Percentiles rank a stretch among this genome's conserved stretches.
Evolutionary conservation across 2,329 filamentous ascomycete species (phyloP).

Genomic region (Hypoxylon sp.): DNA sequence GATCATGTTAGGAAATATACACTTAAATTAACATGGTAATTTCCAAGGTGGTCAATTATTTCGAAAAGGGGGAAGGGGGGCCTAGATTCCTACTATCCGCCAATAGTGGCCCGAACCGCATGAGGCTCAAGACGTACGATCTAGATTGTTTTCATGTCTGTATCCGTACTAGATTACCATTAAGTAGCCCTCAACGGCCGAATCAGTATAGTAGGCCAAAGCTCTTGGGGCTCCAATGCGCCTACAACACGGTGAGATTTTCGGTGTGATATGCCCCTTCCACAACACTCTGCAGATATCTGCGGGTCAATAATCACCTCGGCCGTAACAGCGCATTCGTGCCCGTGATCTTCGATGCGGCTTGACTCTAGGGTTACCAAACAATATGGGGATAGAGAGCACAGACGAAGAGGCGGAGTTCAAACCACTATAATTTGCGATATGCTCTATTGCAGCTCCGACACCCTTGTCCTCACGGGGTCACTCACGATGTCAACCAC

Average conservation of each 20-base stretch:
- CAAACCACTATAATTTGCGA: conserved; percentile 1
- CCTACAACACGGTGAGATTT: conserved; percentile 18
- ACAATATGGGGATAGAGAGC: conserved; percentile 6
- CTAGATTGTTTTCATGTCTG: neutral
- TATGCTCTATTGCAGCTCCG: neutral
- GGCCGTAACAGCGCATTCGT: conserved; percentile 31
- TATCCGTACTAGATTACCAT: conserved; percentile 7
- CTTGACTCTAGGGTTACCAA: conserved; percentile 1
- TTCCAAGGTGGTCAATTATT: neutral
- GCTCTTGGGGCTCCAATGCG: neutral
- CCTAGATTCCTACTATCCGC: neutral
- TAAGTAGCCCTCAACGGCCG: neutral
- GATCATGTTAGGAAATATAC: neutral
- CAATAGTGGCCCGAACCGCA: neutral
- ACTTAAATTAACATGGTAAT: neutral
- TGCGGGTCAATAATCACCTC: conserved; percentile 42
- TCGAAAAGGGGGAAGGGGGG: neutral
- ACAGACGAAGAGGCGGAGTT: neutral
- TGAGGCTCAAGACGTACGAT: conserved; percentile 5
- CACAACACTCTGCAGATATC: conserved; percentile 44
- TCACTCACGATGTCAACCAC: conserved; percentile 3
- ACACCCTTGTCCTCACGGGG: conserved; percentile 1
- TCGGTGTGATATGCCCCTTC: conserved; percentile 39
- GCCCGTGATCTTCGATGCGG: neutral
- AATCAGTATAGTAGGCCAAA: conserved; percentile 2